These are phyloP conservation scores for Phytomonas sp. DNA, from an alignment of 208 protist species.

Conservation along the genomic window DNA sequence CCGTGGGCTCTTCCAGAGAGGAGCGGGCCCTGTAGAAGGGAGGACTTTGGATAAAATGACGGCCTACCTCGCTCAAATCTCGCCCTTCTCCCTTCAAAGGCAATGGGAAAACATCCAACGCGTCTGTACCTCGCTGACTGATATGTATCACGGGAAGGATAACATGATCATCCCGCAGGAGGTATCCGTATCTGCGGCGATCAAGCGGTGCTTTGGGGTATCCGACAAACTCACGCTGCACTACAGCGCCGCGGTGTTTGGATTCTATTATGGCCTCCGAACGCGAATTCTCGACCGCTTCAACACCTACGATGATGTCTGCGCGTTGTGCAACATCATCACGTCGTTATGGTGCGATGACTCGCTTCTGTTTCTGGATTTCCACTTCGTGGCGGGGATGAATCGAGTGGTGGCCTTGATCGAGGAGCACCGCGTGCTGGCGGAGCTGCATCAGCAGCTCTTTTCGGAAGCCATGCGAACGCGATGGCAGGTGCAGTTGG, in stretches of 20 bases:
- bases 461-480: slow-evolving; percentile 81
- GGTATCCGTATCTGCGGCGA: slow-evolving; percentile 42
- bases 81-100: slow-evolving; percentile 27
- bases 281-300: slow-evolving; percentile 47
- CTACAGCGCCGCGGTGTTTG: slow-evolving; percentile 74
- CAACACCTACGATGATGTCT: slow-evolving; percentile 48
- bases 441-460: slow-evolving; percentile 64
- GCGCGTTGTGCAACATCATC: slow-evolving; percentile 44
- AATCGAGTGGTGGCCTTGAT: slow-evolving; percentile 36
- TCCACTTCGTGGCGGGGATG: slow-evolving; percentile 43
- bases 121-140: slow-evolving; percentile 54
- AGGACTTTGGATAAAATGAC: background rate
- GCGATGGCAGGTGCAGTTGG: slow-evolving; percentile 84
- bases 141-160: slow-evolving; percentile 70
- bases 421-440: slow-evolving; percentile 65
- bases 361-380: slow-evolving; percentile 55
- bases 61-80: background rate
- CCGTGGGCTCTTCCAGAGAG: background rate
- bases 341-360: slow-evolving; percentile 73
- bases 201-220: slow-evolving; percentile 76
- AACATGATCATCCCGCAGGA: slow-evolving; percentile 49
- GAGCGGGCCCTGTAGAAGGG: background rate
- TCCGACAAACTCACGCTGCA: slow-evolving; percentile 27
- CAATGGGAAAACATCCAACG: slow-evolving; percentile 80
- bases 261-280: slow-evolving; percentile 63